Percentiles rank a stretch among this genome's conserved stretches.
These are phyloP conservation scores for Botrytis hyacinthi DNA, from an alignment of 2,329 filamentous ascomycete species.

Conservation along the genomic window DNA sequence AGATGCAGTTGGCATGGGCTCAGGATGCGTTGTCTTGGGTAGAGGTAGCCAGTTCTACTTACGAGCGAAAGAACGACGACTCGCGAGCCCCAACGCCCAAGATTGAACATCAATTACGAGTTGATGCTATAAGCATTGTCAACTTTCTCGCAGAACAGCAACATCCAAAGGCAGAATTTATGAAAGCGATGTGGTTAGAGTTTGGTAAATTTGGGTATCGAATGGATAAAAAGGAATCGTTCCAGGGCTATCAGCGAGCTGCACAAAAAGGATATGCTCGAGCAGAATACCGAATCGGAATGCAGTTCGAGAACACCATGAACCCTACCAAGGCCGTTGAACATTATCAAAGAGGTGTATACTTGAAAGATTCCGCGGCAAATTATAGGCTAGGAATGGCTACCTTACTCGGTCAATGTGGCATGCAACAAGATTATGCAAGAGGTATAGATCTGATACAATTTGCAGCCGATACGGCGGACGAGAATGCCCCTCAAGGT, in stretches of 20 bases:
- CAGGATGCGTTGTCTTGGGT: constrained; percentile 88
- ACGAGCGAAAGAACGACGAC: constrained; percentile 45
- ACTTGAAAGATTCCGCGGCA: constrained; percentile 81
- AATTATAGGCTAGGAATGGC: constrained; percentile 92
- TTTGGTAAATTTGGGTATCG: constrained; percentile 94
- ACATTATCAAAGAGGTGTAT: constrained; percentile 82
- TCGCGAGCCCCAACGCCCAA: constrained; percentile 73
- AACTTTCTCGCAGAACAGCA: constrained; percentile 85
- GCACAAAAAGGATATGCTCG: constrained; percentile 81
- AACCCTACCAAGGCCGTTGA: constrained; percentile 87
- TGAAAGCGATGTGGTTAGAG: constrained; percentile 94
- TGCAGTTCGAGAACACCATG: constrained; percentile 95
- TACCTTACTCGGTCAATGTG: constrained; percentile 90
- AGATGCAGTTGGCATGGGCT: constrained; percentile 96
- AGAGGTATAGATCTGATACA: constrained; percentile 79
- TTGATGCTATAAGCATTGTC: constrained; percentile 90
- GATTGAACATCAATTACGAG: constrained; percentile 81
- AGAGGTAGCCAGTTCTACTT: constrained; percentile 76
- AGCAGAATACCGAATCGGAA: constrained; percentile 95
- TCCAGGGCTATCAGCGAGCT: constrained; percentile 80
- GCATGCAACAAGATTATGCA: constrained; percentile 77
- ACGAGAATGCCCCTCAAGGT: constrained; percentile 95
- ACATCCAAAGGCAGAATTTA: constrained; percentile 91
- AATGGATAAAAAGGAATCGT: constrained; percentile 92
- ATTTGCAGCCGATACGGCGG: constrained; percentile 78